phyloP scores from a whole-genome alignment of 345 rosid species.

The Passiflora organensis region DNA sequence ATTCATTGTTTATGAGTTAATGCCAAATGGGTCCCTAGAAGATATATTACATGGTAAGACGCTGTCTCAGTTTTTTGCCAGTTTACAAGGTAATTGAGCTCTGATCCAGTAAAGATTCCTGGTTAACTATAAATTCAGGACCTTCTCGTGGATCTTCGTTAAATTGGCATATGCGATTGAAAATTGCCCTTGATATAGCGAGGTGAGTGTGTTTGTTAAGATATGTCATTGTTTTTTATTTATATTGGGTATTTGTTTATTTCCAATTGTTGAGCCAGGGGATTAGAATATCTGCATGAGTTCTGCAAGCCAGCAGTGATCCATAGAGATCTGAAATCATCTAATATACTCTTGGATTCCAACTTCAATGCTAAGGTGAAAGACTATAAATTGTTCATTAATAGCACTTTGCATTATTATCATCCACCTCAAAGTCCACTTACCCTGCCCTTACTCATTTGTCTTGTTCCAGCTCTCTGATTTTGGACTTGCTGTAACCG shows the following conservation, averaged over 20 bases:
- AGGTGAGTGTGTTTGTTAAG: slow-evolving; percentile 42
- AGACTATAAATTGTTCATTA: neutral
- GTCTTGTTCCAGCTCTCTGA: slow-evolving; percentile 70
- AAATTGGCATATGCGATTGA: slow-evolving; percentile 87
- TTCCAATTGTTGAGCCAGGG: slow-evolving; percentile 48
- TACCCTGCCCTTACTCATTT: neutral
- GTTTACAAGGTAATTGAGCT: neutral
- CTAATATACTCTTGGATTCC: slow-evolving; percentile 84
- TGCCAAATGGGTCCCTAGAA: slow-evolving; percentile 87
- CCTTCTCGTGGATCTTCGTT: slow-evolving; percentile 63
- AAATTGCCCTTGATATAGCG: slow-evolving; percentile 84
- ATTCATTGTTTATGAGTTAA: slow-evolving; percentile 79
- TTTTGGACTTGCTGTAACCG: slow-evolving; percentile 88
- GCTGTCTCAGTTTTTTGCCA: neutral
- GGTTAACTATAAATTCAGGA: slow-evolving; percentile 36
- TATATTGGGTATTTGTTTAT: slow-evolving; percentile 7
- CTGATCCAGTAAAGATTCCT: neutral
- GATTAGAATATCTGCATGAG: slow-evolving; percentile 90
- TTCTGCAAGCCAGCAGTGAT: slow-evolving; percentile 85
- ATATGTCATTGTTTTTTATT: neutral
- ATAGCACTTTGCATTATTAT: neutral
- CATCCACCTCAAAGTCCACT: slow-evolving; percentile 3
- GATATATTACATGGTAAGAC: slow-evolving; percentile 80
- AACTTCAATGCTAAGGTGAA: slow-evolving; percentile 90
- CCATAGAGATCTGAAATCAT: slow-evolving; percentile 97